Evolutionary conservation across 495 filamentous ascomycete genomes (phyloP).

Genomic region (Amphirosellinia nigrospora): DNA sequence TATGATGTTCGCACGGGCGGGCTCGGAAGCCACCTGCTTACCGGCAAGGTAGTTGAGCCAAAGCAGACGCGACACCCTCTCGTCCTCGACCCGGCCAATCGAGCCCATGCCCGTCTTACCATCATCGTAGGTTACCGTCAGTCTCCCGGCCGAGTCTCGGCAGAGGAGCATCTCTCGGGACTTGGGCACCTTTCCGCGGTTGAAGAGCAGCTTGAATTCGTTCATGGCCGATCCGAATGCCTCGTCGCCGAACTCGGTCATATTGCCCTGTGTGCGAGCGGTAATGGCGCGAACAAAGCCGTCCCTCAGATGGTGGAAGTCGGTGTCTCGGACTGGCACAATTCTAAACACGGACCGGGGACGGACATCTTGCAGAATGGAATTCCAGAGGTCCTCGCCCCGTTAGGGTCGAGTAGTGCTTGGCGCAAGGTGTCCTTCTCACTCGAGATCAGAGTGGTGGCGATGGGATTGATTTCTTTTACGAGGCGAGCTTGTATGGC

Average conservation of each 20-base stretch:
- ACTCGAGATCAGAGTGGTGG: constrained; percentile 77
- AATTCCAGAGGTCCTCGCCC: constrained; percentile 74
- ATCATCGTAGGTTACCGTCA: constrained; percentile 73
- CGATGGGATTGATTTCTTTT: constrained; percentile 65
- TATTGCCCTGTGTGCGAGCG: constrained; percentile 61
- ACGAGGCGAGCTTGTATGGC: constrained; percentile 53
- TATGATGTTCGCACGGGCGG: constrained; percentile 78
- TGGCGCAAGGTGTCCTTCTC: constrained; percentile 76
- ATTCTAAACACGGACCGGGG: constrained; percentile 75
- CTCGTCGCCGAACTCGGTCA: constrained; percentile 66
- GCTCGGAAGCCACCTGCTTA: constrained; percentile 84
- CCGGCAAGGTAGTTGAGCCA: constrained; percentile 93
- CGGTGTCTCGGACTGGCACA: constrained; percentile 84
- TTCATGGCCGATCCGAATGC: constrained; percentile 72
- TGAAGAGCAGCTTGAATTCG: constrained; percentile 79
- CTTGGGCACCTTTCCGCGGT: constrained; percentile 76
- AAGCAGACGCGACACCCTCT: constrained; percentile 77
- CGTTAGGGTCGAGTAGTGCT: constrained; percentile 69
- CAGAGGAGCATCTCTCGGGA: constrained; percentile 74
- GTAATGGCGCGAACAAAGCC: constrained; percentile 88
- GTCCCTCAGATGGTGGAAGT: constrained; percentile 89
- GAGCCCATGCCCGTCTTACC: constrained; percentile 52
- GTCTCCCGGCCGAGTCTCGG: constrained; percentile 66
- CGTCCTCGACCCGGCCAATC: constrained; percentile 66
- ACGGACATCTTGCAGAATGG: constrained; percentile 65